These are phyloP conservation scores for Beauveria sp. DNA, from an alignment of 2,329 filamentous ascomycete genomes.

Conservation along the genomic window DNA sequence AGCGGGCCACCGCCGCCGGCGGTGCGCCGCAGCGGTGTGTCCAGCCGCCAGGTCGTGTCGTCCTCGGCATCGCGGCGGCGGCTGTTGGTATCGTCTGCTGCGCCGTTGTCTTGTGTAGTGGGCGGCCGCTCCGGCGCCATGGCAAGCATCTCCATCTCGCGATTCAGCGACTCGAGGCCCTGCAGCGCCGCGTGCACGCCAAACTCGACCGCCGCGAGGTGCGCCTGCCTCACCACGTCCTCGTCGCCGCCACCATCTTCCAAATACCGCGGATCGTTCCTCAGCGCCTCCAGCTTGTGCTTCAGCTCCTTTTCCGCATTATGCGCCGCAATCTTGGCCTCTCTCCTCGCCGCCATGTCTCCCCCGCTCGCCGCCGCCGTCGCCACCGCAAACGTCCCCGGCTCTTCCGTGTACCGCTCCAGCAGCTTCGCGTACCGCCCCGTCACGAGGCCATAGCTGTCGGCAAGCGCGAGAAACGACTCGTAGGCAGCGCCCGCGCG, in stretches of 20 bases:
- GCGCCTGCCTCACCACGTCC: conserved; percentile 68
- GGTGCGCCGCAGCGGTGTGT: conserved; percentile 50
- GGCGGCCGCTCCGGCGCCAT: conserved; percentile 52
- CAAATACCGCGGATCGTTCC: conserved; percentile 41
- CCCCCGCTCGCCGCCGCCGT: conserved; percentile 40
- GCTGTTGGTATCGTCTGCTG: conserved; percentile 34
- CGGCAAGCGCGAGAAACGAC: conserved; percentile 65
- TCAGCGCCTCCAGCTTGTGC: conserved; percentile 61
- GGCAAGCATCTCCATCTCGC: conserved; percentile 76
- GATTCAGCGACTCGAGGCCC: conserved; percentile 75
- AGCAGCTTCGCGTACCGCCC: conserved; percentile 60
- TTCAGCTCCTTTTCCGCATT: conserved; percentile 80
- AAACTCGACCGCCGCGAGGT: conserved; percentile 68
- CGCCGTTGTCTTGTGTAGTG: background rate
- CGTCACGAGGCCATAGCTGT: conserved; percentile 69
- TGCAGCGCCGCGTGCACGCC: conserved; percentile 76
- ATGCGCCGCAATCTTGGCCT: conserved; percentile 80
- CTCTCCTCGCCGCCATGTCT: conserved; percentile 60
- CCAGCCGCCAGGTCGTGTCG: conserved; percentile 62
- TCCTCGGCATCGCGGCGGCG: conserved; percentile 25
- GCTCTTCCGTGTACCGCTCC: conserved; percentile 65
- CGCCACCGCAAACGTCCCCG: conserved; percentile 59
- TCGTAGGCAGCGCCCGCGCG: conserved; percentile 67
- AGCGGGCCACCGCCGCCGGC: conserved; percentile 59
- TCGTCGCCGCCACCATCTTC: conserved; percentile 70